Evolutionary conservation across 2,329 filamentous ascomycete species (phyloP), one percentile per base, ranked within the genome.

Genomic region (Aspergillus persii): DNA sequence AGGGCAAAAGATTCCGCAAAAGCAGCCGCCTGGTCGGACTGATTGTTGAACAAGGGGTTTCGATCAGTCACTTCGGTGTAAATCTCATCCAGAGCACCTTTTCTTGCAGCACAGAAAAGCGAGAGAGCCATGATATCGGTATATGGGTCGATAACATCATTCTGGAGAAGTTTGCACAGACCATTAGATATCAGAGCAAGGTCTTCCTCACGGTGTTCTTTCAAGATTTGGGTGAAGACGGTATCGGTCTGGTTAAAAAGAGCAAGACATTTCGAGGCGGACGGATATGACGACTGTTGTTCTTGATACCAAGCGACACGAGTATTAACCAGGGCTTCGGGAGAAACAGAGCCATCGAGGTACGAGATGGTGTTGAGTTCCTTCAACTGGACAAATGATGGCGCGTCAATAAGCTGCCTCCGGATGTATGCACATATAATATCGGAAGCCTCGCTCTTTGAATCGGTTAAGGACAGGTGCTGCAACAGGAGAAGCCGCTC

Each of bases 1-100:
- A 87, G 75, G 0, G 84, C 85, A 71, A 86, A 88, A 0, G 86
- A 80, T 67, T 88, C 86, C 0, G 85, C 82, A 65, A 88, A 88
- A 6, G 84, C 84, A 33, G 84, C 85, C 12, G 85, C 85, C 69
- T 88, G 86, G 58, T 88, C 86, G 1, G 84, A 77, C 57, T 86
- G 85, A 23, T 81, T 78, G 56, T 86, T 83, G 70, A 86, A 86
- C 8, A 87, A 74, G 0, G 84, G 85, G 64, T 86, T 87, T 7
- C 84, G 78, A 66, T 88, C 85, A 0, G 83, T 85, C 1, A 86
- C 83, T 68, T 88, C 85, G 11, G 84, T 75, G 65, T 87, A 88
- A 0, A 88, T 83, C 59, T 88, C 85, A 60, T 87, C 84, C 48
- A 87, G 81, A 0, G 81, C 85, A 5, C 79, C 76, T 64, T 82